Evolutionary conservation across 1,284 basidiomycete genomes (phyloP).

Genomic region (Trametes hirsuta): DNA sequence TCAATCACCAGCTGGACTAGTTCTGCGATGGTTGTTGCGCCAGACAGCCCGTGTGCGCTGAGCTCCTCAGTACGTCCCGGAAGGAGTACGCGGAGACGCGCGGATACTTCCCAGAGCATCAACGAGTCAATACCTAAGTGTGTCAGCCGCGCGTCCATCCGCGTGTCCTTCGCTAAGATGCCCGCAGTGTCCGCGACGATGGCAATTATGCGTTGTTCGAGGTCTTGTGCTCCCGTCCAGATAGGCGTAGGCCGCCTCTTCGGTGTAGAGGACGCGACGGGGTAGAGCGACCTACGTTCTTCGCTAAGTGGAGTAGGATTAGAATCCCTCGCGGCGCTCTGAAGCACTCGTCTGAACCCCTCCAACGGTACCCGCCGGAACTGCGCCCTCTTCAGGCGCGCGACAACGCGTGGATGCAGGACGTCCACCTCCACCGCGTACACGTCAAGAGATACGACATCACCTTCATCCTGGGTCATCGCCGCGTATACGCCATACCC

Average conservation of each 20-base stretch:
- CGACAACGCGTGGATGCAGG: conserved; percentile 46
- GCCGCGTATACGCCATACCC: conserved; percentile 57
- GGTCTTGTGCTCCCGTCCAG: not conserved
- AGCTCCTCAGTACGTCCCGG: conserved; percentile 34
- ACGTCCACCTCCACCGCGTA: conserved; percentile 47
- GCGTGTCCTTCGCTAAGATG: conserved; percentile 35
- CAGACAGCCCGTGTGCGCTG: conserved; percentile 38
- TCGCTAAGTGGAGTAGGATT: too few species aligned
- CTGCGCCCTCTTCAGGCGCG: conserved; percentile 54
- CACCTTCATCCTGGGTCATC: conserved; percentile 44
- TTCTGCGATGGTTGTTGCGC: conserved; percentile 41
- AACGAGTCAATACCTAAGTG: conserved; percentile 59
- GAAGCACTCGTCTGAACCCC: conserved; percentile 45
- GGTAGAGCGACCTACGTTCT: conserved; percentile 1
- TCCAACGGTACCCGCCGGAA: conserved; percentile 57
- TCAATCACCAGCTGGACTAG: conserved; percentile 36
- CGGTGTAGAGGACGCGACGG: not conserved
- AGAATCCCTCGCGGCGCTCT: conserved; percentile 39
- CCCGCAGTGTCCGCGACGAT: conserved; percentile 50
- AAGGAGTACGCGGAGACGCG: conserved; percentile 41
- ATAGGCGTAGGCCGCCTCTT: not conserved
- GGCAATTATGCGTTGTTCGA: conserved; percentile 4
- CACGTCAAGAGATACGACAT: conserved; percentile 49
- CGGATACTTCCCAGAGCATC: conserved; percentile 55
- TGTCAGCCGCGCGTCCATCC: conserved; percentile 41